Evolutionary conservation across 176 grass and related monocot species (phyloP).

Genomic region (Hsuehochloa calcarea): DNA sequence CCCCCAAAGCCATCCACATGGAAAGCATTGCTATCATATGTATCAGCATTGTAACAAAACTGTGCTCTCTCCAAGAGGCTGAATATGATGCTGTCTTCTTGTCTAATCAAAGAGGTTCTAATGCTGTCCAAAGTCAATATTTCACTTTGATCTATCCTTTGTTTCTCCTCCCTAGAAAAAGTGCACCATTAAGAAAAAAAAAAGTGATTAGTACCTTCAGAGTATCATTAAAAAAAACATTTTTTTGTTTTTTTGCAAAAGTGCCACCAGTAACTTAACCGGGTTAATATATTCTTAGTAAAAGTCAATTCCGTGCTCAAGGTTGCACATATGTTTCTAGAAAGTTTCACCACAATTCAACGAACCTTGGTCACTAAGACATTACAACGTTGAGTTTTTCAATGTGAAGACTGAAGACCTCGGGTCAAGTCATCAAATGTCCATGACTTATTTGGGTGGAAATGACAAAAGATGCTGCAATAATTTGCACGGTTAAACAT

Average conservation of each 20-base stretch:
- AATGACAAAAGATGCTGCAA: background rate
- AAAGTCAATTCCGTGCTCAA: conserved; percentile 15
- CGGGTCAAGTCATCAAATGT: background rate
- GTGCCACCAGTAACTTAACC: background rate
- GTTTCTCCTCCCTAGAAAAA: conserved; percentile 50
- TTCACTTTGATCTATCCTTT: conserved; percentile 87
- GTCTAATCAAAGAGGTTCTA: conserved; percentile 73
- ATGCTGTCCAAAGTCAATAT: conserved; percentile 72
- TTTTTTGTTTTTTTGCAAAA: background rate
- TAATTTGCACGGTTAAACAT: conserved; percentile 4
- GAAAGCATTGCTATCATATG: conserved; percentile 61
- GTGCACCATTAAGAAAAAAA: background rate
- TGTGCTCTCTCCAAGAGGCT: conserved; percentile 90
- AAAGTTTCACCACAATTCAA: conserved; percentile 6
- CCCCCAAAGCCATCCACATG: conserved; percentile 69
- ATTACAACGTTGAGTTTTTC: background rate
- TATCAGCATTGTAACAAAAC: conserved; percentile 74
- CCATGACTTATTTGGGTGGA: background rate
- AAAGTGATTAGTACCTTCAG: conserved; percentile 4
- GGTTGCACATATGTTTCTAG: background rate
- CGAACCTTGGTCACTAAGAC: background rate
- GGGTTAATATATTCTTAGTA: background rate
- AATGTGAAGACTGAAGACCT: background rate
- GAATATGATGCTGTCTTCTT: conserved; percentile 99
- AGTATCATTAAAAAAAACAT: background rate